Conservation (phyloP, 2,329 filamentous ascomycete genomes). For the Dactylonectria estremocensis region DNA sequence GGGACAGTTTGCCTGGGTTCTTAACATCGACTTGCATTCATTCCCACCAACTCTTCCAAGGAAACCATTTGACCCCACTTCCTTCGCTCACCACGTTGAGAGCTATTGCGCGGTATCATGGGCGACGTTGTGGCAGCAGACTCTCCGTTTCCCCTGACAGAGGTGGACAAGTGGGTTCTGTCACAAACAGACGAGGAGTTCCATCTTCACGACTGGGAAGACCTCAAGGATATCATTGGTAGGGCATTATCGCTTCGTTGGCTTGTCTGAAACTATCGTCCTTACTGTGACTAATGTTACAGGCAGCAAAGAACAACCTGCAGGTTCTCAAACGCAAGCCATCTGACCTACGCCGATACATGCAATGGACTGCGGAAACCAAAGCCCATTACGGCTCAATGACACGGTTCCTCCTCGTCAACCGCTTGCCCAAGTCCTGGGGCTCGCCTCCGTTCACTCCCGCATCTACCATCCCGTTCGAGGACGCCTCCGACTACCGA, state of each 20-base stretch:
- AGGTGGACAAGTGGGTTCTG: constrained; percentile 70
- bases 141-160: constrained; percentile 72
- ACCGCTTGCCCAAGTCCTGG: constrained; percentile 80
- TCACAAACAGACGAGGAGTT: constrained; percentile 80
- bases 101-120: constrained; percentile 52
- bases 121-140: constrained; percentile 58
- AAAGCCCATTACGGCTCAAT: constrained; percentile 84
- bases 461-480: constrained; percentile 66
- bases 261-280: constrained; percentile 6
- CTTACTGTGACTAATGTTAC: constrained; percentile 33
- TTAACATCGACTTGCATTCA: neutral
- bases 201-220: constrained; percentile 79
- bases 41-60: neutral
- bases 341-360: constrained; percentile 84
- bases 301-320: constrained; percentile 71
- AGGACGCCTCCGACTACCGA: constrained; percentile 71
- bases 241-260: constrained; percentile 45
- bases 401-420: constrained; percentile 81
- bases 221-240: constrained; percentile 79
- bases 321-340: constrained; percentile 84
- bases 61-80: constrained; percentile 6
- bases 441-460: constrained; percentile 70
- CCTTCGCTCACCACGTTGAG: constrained; percentile 5
- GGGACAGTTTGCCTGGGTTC: neutral
- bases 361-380: constrained; percentile 80